Percentiles rank a stretch among this genome's conserved stretches.
Conservation (phyloP, 2,329 filamentous ascomycete species). For the Dactylellina leptospora region DNA sequence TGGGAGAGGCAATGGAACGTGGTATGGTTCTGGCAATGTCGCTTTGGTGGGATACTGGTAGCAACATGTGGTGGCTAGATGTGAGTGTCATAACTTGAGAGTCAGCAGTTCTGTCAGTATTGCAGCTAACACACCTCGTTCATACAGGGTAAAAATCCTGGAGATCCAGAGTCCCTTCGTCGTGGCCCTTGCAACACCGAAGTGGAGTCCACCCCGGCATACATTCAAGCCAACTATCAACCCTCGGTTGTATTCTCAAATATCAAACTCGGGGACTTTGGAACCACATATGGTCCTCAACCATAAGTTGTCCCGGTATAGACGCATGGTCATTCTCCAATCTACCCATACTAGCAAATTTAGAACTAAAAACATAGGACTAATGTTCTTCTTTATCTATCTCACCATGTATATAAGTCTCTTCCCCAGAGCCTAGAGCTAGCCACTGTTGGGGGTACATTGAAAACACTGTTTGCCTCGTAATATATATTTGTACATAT, state of each 20-base stretch:
- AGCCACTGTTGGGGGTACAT: too few relatives aligned
- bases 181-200: slow-evolving; percentile 67
- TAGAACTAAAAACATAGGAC: too few relatives aligned
- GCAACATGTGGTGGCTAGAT: slow-evolving; percentile 70
- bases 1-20: slow-evolving; percentile 59
- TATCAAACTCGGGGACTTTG: slow-evolving; percentile 70
- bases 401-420: too few relatives aligned
- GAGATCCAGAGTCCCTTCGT: slow-evolving; percentile 56
- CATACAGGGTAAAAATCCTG: slow-evolving; percentile 58
- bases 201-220: slow-evolving; percentile 65
- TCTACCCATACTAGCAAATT: too few relatives aligned
- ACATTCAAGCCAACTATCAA: slow-evolving; percentile 63
- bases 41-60: slow-evolving; percentile 67
- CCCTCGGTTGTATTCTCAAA: slow-evolving; percentile 67
- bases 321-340: too few relatives aligned
- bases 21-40: slow-evolving; percentile 66
- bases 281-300: slow-evolving; percentile 62
- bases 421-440: too few relatives aligned
- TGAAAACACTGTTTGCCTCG: too few relatives aligned
- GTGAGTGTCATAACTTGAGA: slow-evolving; percentile 6
- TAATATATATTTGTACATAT: too few relatives aligned
- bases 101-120: background rate
- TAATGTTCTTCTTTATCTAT: too few relatives aligned
- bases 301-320: background rate
- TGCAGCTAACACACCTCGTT: slow-evolving; percentile 1